These are phyloP conservation scores for Fusarium sp. DNA, from an alignment of 2,329 filamentous ascomycete species.

Conservation along the genomic window DNA sequence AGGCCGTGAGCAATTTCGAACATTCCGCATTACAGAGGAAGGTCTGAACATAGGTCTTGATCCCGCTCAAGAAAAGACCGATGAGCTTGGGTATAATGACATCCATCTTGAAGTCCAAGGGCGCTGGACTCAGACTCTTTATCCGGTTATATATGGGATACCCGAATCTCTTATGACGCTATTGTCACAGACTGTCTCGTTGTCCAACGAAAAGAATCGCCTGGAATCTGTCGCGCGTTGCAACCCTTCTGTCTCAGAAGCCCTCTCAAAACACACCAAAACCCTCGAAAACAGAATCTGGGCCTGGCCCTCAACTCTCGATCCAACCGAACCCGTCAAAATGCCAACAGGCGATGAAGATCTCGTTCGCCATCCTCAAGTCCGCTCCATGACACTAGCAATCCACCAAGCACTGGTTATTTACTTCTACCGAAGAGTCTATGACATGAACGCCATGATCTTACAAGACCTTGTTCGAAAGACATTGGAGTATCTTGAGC, in stretches of 20 bases:
- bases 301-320: constrained; percentile 42
- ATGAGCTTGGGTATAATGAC: constrained; percentile 57
- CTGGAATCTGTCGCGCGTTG: constrained; percentile 39
- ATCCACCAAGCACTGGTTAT: constrained; percentile 58
- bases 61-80: constrained; percentile 44
- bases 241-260: constrained; percentile 42
- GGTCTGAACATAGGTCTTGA: constrained; percentile 47
- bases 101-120: constrained; percentile 57
- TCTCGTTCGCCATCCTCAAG: constrained; percentile 37
- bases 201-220: constrained; percentile 56
- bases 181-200: constrained; percentile 55
- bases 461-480: constrained; percentile 54
- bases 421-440: constrained; percentile 59
- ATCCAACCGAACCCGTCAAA: constrained; percentile 19
- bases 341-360: constrained; percentile 12
- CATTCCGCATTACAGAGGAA: constrained; percentile 47
- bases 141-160: constrained; percentile 58
- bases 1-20: constrained; percentile 27
- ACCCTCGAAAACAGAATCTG: constrained; percentile 50
- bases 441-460: constrained; percentile 52
- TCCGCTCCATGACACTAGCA: constrained; percentile 45
- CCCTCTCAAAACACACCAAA: constrained; percentile 47
- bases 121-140: constrained; percentile 55
- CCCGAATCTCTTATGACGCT: constrained; percentile 56
- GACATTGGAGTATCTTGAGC: constrained; percentile 52